Evolutionary conservation across 2,329 filamentous ascomycete genomes (phyloP), one percentile per base, ranked within the genome.

Genomic region (Diaporthe humulicola): DNA sequence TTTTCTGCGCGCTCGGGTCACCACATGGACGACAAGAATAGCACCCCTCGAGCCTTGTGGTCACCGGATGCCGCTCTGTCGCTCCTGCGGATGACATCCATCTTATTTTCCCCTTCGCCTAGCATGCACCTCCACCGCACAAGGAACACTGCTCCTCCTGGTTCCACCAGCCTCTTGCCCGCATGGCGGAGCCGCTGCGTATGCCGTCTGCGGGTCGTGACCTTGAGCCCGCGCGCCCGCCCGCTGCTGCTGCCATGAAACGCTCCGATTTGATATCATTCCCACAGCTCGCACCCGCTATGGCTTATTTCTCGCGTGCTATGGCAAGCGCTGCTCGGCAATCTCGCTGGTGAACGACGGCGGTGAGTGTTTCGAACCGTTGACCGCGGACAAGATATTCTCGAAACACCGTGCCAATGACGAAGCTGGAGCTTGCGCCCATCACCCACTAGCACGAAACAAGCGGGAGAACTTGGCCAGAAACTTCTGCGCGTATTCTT

Each of bases 391-490:
- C 56, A 28, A 50, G 19, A 57, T 36, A 28, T 57, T 45, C 30
- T 72, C 69, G 45, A 74, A 76, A 76, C 74, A 76, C 45, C 28
- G 64, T 74, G 50, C 74, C 67, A 74, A 76, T 74, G 42, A 42
- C 72, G 60, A 36, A 38, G 58, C 67, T 76, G 67, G 58, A 58
- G 52, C 48, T 72, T 57, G 69, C 74, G 74, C 74, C 58, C 69
- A 50, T 70, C 38, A 25, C 50, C 58, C 58, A 69, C 72, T 45
- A 70, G 54, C 67, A 64, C 67, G 42, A 73, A 74, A 75, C 71
- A 67, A 48, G 52, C 66, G 66, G 72, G 66, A 69, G 71, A 33
- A 56, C 60, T 33, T 57, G 50, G 54, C 66, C 60, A 57, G 60
- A 70, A 73, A 70, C 56, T 72, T 74, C 45, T 66, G 70, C 73